These are phyloP conservation scores for Tolypocladium endophyticum DNA, from an alignment of 2,329 filamentous ascomycete genomes.

Conservation along the genomic window DNA sequence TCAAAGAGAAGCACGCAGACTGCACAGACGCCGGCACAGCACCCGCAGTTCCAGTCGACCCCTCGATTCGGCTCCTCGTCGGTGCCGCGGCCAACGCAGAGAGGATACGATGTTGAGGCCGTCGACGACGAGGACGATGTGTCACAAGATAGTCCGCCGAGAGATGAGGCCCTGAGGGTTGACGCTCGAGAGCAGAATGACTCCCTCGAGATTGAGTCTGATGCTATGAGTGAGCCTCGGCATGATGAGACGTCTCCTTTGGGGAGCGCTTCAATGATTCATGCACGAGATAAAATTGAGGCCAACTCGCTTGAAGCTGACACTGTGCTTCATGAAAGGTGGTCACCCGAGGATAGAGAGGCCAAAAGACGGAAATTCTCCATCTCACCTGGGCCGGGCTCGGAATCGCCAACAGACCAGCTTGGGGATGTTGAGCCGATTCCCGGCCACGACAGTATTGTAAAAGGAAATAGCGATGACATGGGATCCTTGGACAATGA, in stretches of 20 bases:
- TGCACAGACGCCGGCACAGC: constrained; percentile 19
- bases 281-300: neutral
- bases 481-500: neutral
- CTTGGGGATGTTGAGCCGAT: neutral
- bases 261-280: neutral
- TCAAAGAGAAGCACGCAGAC: constrained; percentile 21
- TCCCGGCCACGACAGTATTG: neutral
- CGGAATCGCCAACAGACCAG: constrained; percentile 1
- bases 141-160: neutral
- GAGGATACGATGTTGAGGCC: constrained; percentile 20
- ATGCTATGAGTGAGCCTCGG: neutral
- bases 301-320: neutral
- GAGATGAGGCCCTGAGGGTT: neutral
- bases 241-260: neutral
- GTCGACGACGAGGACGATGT: constrained; percentile 15
- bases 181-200: constrained; percentile 3
- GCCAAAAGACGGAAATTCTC: constrained; percentile 6
- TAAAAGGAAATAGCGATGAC: neutral
- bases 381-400: constrained; percentile 13
- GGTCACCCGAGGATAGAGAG: constrained; percentile 5
- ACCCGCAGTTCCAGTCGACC: constrained; percentile 25
- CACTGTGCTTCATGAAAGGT: neutral
- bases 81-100: constrained; percentile 16
- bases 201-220: constrained; percentile 8
- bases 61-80: constrained; percentile 27